phyloP scores from a whole-genome alignment of 2,329 filamentous ascomycete species.

The Tolypocladium ovalisporum region DNA sequence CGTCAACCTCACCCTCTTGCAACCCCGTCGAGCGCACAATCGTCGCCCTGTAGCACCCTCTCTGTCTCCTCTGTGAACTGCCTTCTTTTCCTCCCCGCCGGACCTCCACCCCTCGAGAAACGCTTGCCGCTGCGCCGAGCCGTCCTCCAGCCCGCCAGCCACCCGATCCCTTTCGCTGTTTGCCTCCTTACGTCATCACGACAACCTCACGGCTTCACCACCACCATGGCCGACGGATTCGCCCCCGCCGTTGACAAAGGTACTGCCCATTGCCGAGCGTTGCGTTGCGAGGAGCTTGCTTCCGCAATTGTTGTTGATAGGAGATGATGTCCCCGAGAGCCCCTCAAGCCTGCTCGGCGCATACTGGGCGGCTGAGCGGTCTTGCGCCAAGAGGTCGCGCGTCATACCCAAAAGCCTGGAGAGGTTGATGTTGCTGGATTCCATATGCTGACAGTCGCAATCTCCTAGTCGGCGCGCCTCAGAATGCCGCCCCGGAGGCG shows the following conservation, averaged over 20 bases:
- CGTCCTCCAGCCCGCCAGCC: background rate
- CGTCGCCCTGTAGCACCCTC: background rate
- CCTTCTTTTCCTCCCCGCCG: background rate
- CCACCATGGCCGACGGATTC: constrained; percentile 22
- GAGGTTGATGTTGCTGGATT: background rate
- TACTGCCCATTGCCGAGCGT: constrained; percentile 10
- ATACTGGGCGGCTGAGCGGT: too few relatives aligned
- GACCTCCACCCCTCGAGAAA: background rate
- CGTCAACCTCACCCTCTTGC: background rate
- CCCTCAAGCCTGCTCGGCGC: background rate
- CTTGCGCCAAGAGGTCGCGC: background rate
- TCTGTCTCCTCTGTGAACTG: background rate
- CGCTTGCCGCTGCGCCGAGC: background rate
- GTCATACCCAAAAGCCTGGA: background rate
- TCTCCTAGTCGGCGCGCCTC: constrained; percentile 16
- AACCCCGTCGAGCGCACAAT: background rate
- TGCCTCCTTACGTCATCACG: constrained; percentile 8
- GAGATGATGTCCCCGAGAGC: too few relatives aligned
- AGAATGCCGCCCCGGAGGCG: constrained; percentile 15
- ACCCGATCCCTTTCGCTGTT: background rate
- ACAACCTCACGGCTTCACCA: constrained; percentile 14
- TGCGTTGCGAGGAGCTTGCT: background rate
- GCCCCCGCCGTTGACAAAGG: constrained; percentile 24
- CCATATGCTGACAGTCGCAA: background rate
- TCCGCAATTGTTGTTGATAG: background rate